Percentiles rank a stretch among this genome's conserved stretches.
phyloP scores from a whole-genome alignment of 1,139 yeast genomes.

The Blastobotrys serpentis region DNA sequence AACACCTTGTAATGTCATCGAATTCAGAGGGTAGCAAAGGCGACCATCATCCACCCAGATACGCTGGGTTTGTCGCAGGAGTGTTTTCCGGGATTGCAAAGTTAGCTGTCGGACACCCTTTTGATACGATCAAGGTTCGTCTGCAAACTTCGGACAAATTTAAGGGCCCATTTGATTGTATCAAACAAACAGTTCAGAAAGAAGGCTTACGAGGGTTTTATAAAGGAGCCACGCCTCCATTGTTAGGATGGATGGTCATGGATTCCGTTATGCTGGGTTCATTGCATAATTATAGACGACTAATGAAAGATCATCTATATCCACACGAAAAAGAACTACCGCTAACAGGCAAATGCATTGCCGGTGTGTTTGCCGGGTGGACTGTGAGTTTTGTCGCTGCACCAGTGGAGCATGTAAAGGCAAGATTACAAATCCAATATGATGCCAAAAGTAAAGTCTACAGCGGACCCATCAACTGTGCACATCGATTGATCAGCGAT shows the following conservation, averaged over 20 bases:
- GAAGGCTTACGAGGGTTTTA: slow-evolving; percentile 80
- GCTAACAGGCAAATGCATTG: slow-evolving; percentile 67
- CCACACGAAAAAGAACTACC: slow-evolving; percentile 61
- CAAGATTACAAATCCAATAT: slow-evolving; percentile 85
- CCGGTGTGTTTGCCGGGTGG: slow-evolving; percentile 79
- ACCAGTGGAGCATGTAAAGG: slow-evolving; percentile 87
- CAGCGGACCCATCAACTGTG: slow-evolving; percentile 78
- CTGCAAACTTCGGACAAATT: slow-evolving; percentile 76
- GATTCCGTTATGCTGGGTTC: slow-evolving; percentile 84
- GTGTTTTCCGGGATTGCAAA: slow-evolving; percentile 83
- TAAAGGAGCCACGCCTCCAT: slow-evolving; percentile 88
- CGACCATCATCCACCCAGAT: slow-evolving; percentile 25
- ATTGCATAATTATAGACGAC: slow-evolving; percentile 69
- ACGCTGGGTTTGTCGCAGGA: slow-evolving; percentile 77
- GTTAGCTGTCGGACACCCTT: slow-evolving; percentile 90
- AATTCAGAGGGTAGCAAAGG: no score
- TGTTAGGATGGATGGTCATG: slow-evolving; percentile 92
- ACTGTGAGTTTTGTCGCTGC: slow-evolving; percentile 94
- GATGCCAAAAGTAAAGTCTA: slow-evolving; percentile 69
- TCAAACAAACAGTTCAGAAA: slow-evolving; percentile 62
- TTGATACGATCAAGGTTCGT: slow-evolving; percentile 86
- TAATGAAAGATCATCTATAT: slow-evolving; percentile 63
- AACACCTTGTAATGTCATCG: no score
- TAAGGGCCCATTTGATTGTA: slow-evolving; percentile 81
- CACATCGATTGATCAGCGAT: slow-evolving; percentile 45